Evolutionary conservation across 768 basidiomycete species (phyloP), one percentile per base, ranked within the genome.

Genomic region (Amyloporia xantha): DNA sequence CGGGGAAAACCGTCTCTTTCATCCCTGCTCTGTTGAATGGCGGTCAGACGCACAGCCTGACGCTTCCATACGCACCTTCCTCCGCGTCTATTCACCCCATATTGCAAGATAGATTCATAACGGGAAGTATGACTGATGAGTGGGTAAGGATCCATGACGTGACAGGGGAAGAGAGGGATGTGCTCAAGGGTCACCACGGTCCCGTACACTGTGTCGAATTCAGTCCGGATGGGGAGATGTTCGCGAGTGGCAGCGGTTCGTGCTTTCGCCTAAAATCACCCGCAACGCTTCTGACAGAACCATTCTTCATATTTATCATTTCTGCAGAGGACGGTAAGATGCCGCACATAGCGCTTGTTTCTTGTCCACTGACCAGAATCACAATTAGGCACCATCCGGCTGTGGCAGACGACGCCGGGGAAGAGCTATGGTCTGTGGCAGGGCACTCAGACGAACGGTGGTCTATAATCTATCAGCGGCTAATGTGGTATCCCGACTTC

Each of bases 371-470:
- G 33, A 59, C 52, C 44, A 38, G 24, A 19, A 38, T 45, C 38
- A 53, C 35, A 46, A 21, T 19, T 61, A 89, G 90, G 92, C 38
- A 97, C 95, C 4, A 95, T 98, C 60, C 83, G 95, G 39, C 71
- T 98, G 48, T 97, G 94, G 94, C 95, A 96, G 69, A 95, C 90
- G n/a, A 91, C 82, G 7, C 93, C 93, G 9, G 87, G 89, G 10
- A 95, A 90, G 66, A 76, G 79, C 6, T 97, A 97, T 59, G 95
- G 95, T 41, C 72, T 96, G 53, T 97, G 88, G 88, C 84, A 87
- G 67, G 86, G 85, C 20, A 63, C 59, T 28, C 52, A 70, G 57
- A 59, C 66, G 38, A 78, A 74, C 53, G 72, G 71, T 51, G 68
- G 67, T 54, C 73, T 65, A 64, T 54, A 49, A 37, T 55, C 55